Evolutionary conservation across 306 rosid species (phyloP), one percentile per base, ranked within the genome.

Genomic region (Castanospermum australe): DNA sequence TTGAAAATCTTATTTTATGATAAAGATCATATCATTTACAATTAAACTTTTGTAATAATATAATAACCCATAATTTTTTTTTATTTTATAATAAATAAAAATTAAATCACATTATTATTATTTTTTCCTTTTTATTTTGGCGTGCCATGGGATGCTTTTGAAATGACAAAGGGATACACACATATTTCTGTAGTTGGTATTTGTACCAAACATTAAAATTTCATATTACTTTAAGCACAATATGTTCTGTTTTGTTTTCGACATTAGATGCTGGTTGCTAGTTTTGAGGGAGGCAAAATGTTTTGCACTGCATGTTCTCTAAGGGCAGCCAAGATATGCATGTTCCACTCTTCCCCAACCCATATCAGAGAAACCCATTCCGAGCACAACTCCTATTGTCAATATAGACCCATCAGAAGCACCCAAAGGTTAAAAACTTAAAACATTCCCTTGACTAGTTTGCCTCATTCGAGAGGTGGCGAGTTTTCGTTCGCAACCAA

Each of bases 331-430:
- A 81, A 61, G 80, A 76, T 80, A 85, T 83, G 88, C 82, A 88
- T 82, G 84, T 81, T 86, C 77, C 86, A 75, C 30, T 83, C 80
- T 78, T 54, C 73, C 88, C 82, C 87, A 81, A 79, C 90, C 81
- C 77, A 54, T 91, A 84, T 90, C 88, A 75, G 76, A 77, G 82
- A 79, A 84, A 42, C 84, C 88, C 87, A 88, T 61, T 65, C 87
- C 83, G 6, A 67, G 50, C 77, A 84, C 79, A 50, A 67, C 80
- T 72, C 73, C 20, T 30, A 20, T 28, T 84, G 90, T 90, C 91
- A 28, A 1, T 68, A 60, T 47, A 15, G 48, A 38, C 15, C 69
- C 33, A 42, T 81, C 74, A 51, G 14, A 65, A 60, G 59, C 76
- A n/a, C 51, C 66, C 41, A 74, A 79, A 72, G 0, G 5, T 32